Base-by-base conservation (phyloP, 768 basidiomycete genomes). In the Xerocomellus intermedius region DNA sequence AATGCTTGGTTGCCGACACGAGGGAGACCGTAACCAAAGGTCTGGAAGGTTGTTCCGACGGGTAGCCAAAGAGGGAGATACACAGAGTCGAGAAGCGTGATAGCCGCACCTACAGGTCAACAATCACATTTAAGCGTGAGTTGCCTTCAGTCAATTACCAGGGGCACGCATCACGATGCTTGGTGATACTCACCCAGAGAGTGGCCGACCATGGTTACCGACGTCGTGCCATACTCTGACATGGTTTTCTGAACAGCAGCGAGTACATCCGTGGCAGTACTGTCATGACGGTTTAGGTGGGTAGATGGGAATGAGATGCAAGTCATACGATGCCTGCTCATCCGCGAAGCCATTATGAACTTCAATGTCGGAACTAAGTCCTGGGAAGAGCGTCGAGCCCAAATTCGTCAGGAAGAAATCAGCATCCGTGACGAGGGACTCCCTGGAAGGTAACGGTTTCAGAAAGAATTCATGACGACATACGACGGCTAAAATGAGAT, bases 1-100 rank as follows among this genome's bases (percentile, higher is more conserved):
- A 85, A 87, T 2, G 74, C 82, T 63, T 80, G 76, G 67, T 86
- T 85, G 13, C 85, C 83, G 26, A 73, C 74, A 19, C 75, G 66
- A 37, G 74, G 76, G 32, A 77, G 64, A 30, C 75, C 76, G 42
- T 72, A 76, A 16, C 45, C 22, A 30, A 73, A 22, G 8, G 72
- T 69, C 45, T 56, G 46, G 68, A 77, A 69, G 14, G 64, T 63
- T 2, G 66, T 73, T 51, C 62, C 64, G 0, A 57, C 33, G 21
- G 73, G 73, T 6, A 76, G 61, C 60, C 72, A 70, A n/a, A 76
- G 68, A 9, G 67, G 73, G 4, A 76, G 74, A 58, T 71, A 77
- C 5, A 76, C 70, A 1, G 74, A 66, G 42, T 75, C 76, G 8
- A 77, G 65, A n/a, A 77, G 59, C 6, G 73, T 13, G 48, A 77